Conservation (phyloP, 352 stramenopile genomes). For the Blastocystis sp. region DNA sequence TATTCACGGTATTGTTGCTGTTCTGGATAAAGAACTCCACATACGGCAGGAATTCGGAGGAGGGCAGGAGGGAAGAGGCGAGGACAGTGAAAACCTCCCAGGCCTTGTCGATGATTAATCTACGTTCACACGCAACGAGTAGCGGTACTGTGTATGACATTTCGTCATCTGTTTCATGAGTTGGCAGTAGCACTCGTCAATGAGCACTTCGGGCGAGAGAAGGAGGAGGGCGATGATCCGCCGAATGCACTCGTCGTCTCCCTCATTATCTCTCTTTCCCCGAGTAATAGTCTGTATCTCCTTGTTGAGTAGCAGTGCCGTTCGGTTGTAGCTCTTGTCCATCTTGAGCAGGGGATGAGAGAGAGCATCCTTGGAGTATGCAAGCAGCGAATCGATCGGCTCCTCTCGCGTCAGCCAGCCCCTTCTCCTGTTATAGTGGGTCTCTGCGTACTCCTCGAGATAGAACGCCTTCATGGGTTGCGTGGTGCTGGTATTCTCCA, state of each 20-base stretch:
- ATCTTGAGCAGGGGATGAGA: slow-evolving; percentile 18
- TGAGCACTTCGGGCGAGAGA: background rate
- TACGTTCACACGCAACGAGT: background rate
- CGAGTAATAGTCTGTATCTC: background rate
- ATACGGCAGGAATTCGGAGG: slow-evolving; percentile 19
- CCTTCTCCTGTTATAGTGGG: background rate
- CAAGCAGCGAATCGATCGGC: background rate
- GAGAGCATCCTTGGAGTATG: background rate
- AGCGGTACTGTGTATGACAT: slow-evolving; percentile 24
- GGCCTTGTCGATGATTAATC: slow-evolving; percentile 12
- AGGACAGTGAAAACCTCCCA: slow-evolving; percentile 30
- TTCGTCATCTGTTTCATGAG: slow-evolving; percentile 50
- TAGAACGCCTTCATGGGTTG: background rate
- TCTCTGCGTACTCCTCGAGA: slow-evolving; percentile 30
- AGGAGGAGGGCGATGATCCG: slow-evolving; percentile 38
- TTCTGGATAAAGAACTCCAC: slow-evolving; percentile 53
- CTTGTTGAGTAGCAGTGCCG: slow-evolving; percentile 19
- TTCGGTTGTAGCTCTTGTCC: background rate
- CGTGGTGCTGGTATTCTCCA: background rate
- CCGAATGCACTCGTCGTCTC: background rate
- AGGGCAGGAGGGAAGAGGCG: background rate
- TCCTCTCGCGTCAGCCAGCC: background rate
- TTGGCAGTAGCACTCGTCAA: slow-evolving; percentile 61
- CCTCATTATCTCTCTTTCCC: background rate
- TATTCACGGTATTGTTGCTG: slow-evolving; percentile 34